Evolutionary conservation across 2,329 filamentous ascomycete species (phyloP), one percentile per base, ranked within the genome.

Genomic region (Microdochium trichocladiopsis): DNA sequence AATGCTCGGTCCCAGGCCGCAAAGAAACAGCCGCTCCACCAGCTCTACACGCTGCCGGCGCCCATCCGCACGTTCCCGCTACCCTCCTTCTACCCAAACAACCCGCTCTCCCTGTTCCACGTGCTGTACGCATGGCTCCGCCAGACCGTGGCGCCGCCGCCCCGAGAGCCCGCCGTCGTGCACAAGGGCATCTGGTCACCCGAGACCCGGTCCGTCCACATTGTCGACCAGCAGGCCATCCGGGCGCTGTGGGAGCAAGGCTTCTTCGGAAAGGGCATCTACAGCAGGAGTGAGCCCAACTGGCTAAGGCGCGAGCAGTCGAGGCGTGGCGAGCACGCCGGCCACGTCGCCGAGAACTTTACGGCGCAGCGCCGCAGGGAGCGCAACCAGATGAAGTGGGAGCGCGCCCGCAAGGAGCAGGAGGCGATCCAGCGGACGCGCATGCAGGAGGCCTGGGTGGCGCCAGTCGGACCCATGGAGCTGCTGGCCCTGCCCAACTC

Each of bases 261-360:
- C 4, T 99, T 99, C 71, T 99, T 93, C 69, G 95, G 95, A 48
- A 96, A 96, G 69, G 94, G 94, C 47, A 93, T 77, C 60, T 74
- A 97, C 53, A 96, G 92, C 72, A 84, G 95, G 61, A 96, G 92
- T 75, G 93, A 99, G 67, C 93, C 93, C 2, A 94, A 85, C 60
- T 99, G 94, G 94, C 69, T 96, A 50, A 88, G 88, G 57, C 79
- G 88, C 56, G 90, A 96, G 69, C 87, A 89, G 67, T 84, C 86
- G 25, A 80, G 86, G 50, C 78, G 78, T 54, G 88, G 88, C 11
- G 69, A 84, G 16, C 72, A 84, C 24, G 79, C 82, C 28, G 75
- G 73, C 23, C 78, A 83, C 57, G 94, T 94, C 45, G 92, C 87
- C 59, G 93, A 96, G 70, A 86, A 95, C 55, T 75, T 84, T 51